Conservation (phyloP, 2,329 filamentous ascomycete genomes). For the Aspergillus pseudoviridinutans region DNA sequence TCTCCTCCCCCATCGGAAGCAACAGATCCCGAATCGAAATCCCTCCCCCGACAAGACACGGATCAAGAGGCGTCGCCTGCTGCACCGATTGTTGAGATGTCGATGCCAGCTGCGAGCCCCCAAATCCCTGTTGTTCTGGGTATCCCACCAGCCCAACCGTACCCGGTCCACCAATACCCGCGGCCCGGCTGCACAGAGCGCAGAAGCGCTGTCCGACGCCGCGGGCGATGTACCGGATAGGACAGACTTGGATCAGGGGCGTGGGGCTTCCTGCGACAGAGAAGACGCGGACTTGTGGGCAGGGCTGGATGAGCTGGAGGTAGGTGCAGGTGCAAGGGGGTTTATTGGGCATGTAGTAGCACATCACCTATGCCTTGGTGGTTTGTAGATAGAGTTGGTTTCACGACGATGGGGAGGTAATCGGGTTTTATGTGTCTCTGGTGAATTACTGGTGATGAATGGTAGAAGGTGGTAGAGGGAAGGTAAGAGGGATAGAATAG, state of each 20-base stretch:
- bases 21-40: not conserved
- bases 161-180: not conserved
- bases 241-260: slow-evolving; percentile 12
- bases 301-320: slow-evolving; percentile 19
- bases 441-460: not conserved
- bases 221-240: not conserved
- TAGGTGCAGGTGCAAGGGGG: slow-evolving; percentile 16
- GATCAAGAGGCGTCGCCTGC: not conserved
- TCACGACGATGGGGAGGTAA: not conserved
- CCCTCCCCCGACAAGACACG: not conserved
- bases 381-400: not conserved
- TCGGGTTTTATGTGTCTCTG: not conserved
- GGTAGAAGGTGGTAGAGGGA: not conserved
- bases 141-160: not conserved
- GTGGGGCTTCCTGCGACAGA: slow-evolving; percentile 8
- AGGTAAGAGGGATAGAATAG: not conserved
- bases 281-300: slow-evolving; percentile 4
- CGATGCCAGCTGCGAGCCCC: not conserved
- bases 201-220: slow-evolving; percentile 4
- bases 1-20: not conserved
- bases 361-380: slow-evolving; percentile 6
- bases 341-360: slow-evolving; percentile 17
- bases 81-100: not conserved
- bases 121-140: not conserved
- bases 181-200: not conserved